A percentile compares a stretch with the other conserved stretches of the same genome.
phyloP scores from a whole-genome alignment of 108 stramenopile genomes.

The Ochromonas danica region DNA sequence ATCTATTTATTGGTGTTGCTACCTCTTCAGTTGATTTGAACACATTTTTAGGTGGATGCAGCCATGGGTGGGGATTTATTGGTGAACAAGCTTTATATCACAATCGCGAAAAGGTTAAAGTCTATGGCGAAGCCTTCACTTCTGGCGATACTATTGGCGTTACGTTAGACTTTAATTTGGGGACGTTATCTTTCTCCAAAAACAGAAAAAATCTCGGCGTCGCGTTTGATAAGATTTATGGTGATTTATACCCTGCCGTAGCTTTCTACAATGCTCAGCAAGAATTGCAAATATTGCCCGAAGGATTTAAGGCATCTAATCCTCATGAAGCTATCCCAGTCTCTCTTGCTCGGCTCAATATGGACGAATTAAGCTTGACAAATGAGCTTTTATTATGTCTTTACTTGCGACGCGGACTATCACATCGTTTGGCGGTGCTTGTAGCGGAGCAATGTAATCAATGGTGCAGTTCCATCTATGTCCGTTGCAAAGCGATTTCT shows the following conservation, averaged over 20 bases:
- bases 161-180: conserved; percentile 26
- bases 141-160: conserved; percentile 20
- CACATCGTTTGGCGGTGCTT: conserved; percentile 4
- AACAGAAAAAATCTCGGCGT: conserved; percentile 7
- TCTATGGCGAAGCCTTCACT: conserved; percentile 32
- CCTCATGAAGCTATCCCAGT: conserved; percentile 19
- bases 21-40: conserved; percentile 75
- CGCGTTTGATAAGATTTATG: conserved; percentile 52
- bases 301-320: conserved; percentile 5
- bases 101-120: conserved; percentile 66
- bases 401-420: background rate
- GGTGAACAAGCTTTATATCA: conserved; percentile 95
- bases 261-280: conserved; percentile 53
- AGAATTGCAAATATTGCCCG: conserved; percentile 40
- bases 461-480: conserved; percentile 6
- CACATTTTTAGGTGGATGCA: conserved; percentile 94
- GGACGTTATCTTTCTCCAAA: conserved; percentile 20
- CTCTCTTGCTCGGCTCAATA: conserved; percentile 2
- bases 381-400: conserved; percentile 7
- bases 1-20: conserved; percentile 91
- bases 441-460: conserved; percentile 27
- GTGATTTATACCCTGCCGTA: conserved; percentile 51
- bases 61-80: conserved; percentile 92
- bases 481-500: background rate
- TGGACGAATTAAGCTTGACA: conserved; percentile 11